phyloP scores from a whole-genome alignment of 371 early-diverging fungal genomes.

The Coemansia sp. region DNA sequence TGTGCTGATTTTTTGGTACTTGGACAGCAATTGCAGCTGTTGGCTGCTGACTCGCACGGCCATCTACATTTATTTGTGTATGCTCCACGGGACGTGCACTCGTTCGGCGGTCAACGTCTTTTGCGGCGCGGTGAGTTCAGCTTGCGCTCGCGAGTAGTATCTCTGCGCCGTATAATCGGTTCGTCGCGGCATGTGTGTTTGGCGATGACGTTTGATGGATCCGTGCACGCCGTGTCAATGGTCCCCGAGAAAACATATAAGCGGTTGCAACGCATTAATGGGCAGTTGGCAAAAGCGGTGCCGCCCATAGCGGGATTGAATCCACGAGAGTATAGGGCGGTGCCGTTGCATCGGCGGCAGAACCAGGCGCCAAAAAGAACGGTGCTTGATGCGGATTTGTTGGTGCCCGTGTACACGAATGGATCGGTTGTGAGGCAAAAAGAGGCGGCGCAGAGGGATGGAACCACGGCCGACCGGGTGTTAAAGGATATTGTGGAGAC shows the following conservation, averaged over 20 bases:
- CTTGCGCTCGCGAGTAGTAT: constrained; percentile 70
- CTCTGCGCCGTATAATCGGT: constrained; percentile 56
- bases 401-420: constrained; percentile 66
- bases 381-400: constrained; percentile 83
- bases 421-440: constrained; percentile 69
- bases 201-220: constrained; percentile 28
- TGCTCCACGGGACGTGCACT: constrained; percentile 85
- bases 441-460: constrained; percentile 86
- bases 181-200: constrained; percentile 23
- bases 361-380: constrained; percentile 58
- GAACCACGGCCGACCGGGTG: constrained; percentile 76
- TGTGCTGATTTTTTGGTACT: constrained; percentile 75
- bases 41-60: constrained; percentile 81
- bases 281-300: constrained; percentile 73
- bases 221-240: constrained; percentile 58
- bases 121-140: constrained; percentile 89
- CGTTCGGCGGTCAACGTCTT: constrained; percentile 84
- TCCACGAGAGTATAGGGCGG: constrained; percentile 78
- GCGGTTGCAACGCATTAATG: constrained; percentile 79
- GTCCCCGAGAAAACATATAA: constrained; percentile 89
- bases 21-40: constrained; percentile 68
- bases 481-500: constrained; percentile 64
- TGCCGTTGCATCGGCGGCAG: constrained; percentile 54
- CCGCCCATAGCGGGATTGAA: constrained; percentile 89
- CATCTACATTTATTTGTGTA: constrained; percentile 82